Evolutionary conservation across 2,329 filamentous ascomycete species (phyloP).

Genomic region (Lasiodiplodia theobromae): DNA sequence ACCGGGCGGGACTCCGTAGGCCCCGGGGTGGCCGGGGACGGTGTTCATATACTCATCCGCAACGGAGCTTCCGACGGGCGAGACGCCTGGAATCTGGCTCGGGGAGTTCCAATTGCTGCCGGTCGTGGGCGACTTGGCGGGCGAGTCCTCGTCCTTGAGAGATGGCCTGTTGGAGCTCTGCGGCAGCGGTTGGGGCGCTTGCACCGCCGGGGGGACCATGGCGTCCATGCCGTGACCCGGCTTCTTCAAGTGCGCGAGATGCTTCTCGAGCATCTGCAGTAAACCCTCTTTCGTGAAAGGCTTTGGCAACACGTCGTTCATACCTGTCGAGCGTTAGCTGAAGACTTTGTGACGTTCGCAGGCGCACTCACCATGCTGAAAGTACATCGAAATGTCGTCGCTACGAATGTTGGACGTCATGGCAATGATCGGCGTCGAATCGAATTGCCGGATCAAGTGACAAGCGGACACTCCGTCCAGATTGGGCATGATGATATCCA

Average conservation of each 20-base stretch:
- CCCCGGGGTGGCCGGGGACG: slow-evolving; percentile 49
- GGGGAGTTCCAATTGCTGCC: slow-evolving; percentile 71
- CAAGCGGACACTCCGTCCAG: slow-evolving; percentile 95
- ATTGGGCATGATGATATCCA: slow-evolving; percentile 89
- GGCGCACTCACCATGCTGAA: slow-evolving; percentile 79
- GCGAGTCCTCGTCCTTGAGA: slow-evolving; percentile 69
- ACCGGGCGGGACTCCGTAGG: slow-evolving; percentile 44
- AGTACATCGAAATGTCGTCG: slow-evolving; percentile 96
- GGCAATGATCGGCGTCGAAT: slow-evolving; percentile 87
- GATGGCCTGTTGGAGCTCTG: slow-evolving; percentile 58
- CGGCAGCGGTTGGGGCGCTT: slow-evolving; percentile 51
- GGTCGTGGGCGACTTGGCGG: slow-evolving; percentile 66
- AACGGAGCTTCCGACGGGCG: slow-evolving; percentile 59
- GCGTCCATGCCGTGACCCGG: slow-evolving; percentile 52
- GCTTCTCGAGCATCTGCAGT: slow-evolving; percentile 82
- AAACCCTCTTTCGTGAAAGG: slow-evolving; percentile 90
- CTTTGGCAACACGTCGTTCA: slow-evolving; percentile 97
- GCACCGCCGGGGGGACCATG: slow-evolving; percentile 57
- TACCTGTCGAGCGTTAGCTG: slow-evolving; percentile 64
- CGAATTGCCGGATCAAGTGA: slow-evolving; percentile 88
- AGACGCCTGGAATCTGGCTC: slow-evolving; percentile 63
- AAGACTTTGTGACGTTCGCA: not conserved
- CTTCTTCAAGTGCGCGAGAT: slow-evolving; percentile 83
- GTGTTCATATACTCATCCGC: slow-evolving; percentile 56
- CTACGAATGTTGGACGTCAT: slow-evolving; percentile 99